These are phyloP conservation scores for Eudorina sp. DNA, from an alignment of 139 green algal species.

Conservation along the genomic window DNA sequence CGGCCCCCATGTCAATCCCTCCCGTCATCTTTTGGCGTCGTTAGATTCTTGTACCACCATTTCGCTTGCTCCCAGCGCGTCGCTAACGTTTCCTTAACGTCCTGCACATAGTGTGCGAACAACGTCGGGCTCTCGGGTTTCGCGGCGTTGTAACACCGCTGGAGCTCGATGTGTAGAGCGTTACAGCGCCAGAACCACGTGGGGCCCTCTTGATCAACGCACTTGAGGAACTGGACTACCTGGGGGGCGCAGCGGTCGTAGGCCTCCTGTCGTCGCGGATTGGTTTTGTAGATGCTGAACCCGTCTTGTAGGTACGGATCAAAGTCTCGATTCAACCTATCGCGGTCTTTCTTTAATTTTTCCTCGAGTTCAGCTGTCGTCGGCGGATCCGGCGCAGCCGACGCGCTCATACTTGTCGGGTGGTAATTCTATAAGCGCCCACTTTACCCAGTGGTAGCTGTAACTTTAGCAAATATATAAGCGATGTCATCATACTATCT, in stretches of 20 bases:
- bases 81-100: background rate
- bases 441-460: background rate
- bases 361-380: slow-evolving; percentile 5
- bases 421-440: too few relatives aligned
- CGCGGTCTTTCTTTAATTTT: background rate
- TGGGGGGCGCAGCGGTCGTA: slow-evolving; percentile 39
- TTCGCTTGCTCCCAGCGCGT: slow-evolving; percentile 38
- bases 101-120: background rate
- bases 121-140: slow-evolving; percentile 26
- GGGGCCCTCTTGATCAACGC: slow-evolving; percentile 35
- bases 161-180: slow-evolving; percentile 39
- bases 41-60: background rate
- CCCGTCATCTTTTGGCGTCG: too few relatives aligned
- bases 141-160: slow-evolving; percentile 38
- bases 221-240: slow-evolving; percentile 45
- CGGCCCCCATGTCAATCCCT: too few relatives aligned
- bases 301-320: slow-evolving; percentile 41
- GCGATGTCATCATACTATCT: background rate
- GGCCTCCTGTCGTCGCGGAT: slow-evolving; percentile 41
- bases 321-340: slow-evolving; percentile 23
- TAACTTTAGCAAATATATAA: background rate
- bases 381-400: background rate
- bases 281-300: slow-evolving; percentile 39
- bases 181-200: slow-evolving; percentile 52
- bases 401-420: slow-evolving; percentile 13